phyloP scores from a whole-genome alignment of 139 green algal genomes.

The Monoraphidium neglectum region DNA sequence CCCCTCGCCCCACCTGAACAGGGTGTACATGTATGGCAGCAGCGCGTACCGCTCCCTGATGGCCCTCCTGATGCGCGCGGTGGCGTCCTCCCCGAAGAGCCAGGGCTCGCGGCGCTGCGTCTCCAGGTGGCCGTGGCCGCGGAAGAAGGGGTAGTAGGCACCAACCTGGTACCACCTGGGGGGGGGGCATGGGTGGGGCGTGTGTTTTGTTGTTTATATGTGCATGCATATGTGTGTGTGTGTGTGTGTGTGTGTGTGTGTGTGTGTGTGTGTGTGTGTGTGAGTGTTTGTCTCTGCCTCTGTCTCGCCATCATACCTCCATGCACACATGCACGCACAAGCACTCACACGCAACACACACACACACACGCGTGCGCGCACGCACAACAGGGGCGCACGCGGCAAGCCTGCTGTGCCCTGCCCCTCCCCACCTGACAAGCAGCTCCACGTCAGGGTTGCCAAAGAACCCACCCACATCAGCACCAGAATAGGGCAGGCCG shows the following conservation, averaged over 20 bases:
- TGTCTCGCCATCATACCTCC: too few species aligned
- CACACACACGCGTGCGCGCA: too few species aligned
- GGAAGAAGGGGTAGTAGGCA: slow-evolving; percentile 98
- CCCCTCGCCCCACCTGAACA: slow-evolving; percentile 72
- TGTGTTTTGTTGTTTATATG: too few species aligned
- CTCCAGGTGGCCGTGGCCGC: slow-evolving; percentile 96
- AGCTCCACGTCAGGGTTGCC: slow-evolving; percentile 96
- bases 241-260: too few species aligned
- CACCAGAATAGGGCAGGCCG: slow-evolving; percentile 90
- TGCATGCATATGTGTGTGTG: too few species aligned
- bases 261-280: too few species aligned
- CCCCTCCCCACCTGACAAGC: slow-evolving; percentile 74
- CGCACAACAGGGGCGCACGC: too few species aligned
- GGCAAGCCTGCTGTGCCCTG: too few species aligned
- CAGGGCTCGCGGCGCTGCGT: slow-evolving; percentile 96
- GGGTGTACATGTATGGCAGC: slow-evolving; percentile 98
- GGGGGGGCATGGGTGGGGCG: background rate
- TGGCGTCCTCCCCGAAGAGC: slow-evolving; percentile 92
- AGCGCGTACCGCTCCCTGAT: slow-evolving; percentile 89
- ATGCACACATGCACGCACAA: too few species aligned
- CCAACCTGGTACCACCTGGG: slow-evolving; percentile 76
- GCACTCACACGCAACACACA: too few species aligned
- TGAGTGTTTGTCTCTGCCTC: too few species aligned
- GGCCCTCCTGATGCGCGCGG: slow-evolving; percentile 77
- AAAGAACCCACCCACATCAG: slow-evolving; percentile 99